Base-by-base conservation (phyloP, 2,329 filamentous ascomycete species). In the Sporothrix inflata region DNA sequence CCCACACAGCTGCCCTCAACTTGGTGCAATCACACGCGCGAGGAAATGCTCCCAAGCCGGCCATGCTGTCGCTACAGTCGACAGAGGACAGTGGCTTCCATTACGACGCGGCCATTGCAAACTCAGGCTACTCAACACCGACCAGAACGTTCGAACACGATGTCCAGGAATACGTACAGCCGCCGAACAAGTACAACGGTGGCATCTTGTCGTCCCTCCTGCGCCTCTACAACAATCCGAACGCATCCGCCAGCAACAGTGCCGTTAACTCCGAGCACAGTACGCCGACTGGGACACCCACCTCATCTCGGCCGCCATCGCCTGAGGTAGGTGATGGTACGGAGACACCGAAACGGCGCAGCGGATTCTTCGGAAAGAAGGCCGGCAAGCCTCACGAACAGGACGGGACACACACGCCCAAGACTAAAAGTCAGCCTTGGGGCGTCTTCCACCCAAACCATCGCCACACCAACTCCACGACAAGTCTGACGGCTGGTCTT, bases 131-230 rank as follows among this genome's bases (percentile, higher is more conserved):
- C 14, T 74, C 74, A 5, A 81, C 80, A 0, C 80, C 80, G 2
- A 72, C 84, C 85, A 71, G 81, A 82, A 77, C 92, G 86, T 66
- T 93, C 82, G 63, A 90, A 87, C 61, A 89, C 77, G 74, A 94
- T 83, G 57, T 67, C 45, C 55, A 87, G 78, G 79, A 87, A 40
- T 93, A 92, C 77, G 87, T 92, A 21, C 89, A 90, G 60, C 85
- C 85, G 55, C 92, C 92, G 4, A 82, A 85, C 27, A 87, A 90
- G 74, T 94, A 93, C 79, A 88, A 90, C 67, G 91, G 90, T 40
- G 92, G 93, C 40, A 88, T 95, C 63, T 83, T 97, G 0, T 90
- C 90, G 2, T 91, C 90, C 0, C 83, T 97, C 0, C 83, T 96
- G 67, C 92, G 90, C 79, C 84, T 94, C 11, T 91, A 93, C 77